Base-by-base conservation (phyloP, 768 basidiomycete species). In the Suillus clintonianus region DNA sequence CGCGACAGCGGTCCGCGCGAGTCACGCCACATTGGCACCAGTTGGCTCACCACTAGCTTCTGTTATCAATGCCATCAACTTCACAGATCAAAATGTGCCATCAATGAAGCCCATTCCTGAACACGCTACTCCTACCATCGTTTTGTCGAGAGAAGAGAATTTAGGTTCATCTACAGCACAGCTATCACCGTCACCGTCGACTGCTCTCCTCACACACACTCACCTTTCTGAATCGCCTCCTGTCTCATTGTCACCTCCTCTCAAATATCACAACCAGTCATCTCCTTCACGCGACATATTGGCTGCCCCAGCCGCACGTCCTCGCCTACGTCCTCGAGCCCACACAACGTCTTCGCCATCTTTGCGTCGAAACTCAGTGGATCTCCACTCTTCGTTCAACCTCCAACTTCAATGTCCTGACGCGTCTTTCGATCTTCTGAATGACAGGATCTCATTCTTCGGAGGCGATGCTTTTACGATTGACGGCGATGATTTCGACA, bases 371-470 rank as follows among this genome's bases (percentile, higher is more conserved):
- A 53, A 61, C 11, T 78, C 77, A 2, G 70, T 77, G 45, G 77
- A 78, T 61, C 65, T 78, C 30, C 74, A 78, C 24, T 71, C 77
- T 34, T 76, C 76, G 1, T 77, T 78, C 65, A 72, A 72, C 60
- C 65, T 76, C 54, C 77, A 76, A 45, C 65, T 78, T 59, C 72
- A 76, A 58, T 74, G 71, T 11, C 67, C 68, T 3, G 77, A 78
- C 15, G 71, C 74, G 67, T 76, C 76, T 13, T 78, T 78, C 32
- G 75, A 78, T 60, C 64, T 77, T 42, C 59, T 78, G 37, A 78
- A 78, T 64, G 77, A 78, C 65, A 72, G 71, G 61, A 72, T 78
- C 27, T 76, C 77, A 13, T 77, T 78, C 68, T 67, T 77, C 6
- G 68, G 69, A 5, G 71, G 69, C 32, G 76, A 77, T 50, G 69